phyloP scores from a whole-genome alignment of 2,329 filamentous ascomycete genomes.

The Pseudogymnoascus destructans region DNA sequence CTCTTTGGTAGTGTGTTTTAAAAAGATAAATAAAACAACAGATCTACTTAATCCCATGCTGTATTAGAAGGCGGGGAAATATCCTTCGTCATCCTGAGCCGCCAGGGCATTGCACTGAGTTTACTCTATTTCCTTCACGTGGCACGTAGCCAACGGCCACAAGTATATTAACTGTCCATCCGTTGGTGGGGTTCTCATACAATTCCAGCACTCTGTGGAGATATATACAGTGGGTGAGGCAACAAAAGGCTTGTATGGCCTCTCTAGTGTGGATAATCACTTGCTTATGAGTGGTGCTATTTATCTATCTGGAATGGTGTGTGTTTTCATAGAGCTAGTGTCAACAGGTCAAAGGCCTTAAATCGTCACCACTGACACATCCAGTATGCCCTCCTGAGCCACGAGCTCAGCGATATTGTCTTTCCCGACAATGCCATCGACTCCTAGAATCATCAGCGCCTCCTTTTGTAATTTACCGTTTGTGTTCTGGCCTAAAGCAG shows the following conservation, averaged over 20 bases:
- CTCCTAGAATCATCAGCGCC: slow-evolving; percentile 70
- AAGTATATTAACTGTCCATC: not conserved
- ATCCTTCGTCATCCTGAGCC: not conserved
- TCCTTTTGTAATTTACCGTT: slow-evolving; percentile 37
- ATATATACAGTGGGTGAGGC: not conserved
- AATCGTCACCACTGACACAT: slow-evolving; percentile 38
- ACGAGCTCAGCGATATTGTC: slow-evolving; percentile 39
- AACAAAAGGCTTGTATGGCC: slow-evolving; percentile 3
- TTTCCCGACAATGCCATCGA: slow-evolving; percentile 50
- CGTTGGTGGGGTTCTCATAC: not conserved
- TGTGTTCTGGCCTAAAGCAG: slow-evolving; percentile 24
- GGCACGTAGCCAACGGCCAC: not conserved
- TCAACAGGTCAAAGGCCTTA: not conserved
- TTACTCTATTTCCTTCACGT: slow-evolving; percentile 5
- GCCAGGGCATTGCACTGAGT: not conserved
- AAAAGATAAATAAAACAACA: not conserved
- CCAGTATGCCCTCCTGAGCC: slow-evolving; percentile 39
- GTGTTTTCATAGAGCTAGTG: not conserved
- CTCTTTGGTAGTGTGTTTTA: not conserved
- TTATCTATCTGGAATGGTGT: not conserved
- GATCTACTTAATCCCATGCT: not conserved
- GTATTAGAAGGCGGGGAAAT: not conserved
- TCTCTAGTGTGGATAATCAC: not conserved
- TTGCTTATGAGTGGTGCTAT: not conserved
- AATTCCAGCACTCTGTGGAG: not conserved